Percentiles rank a stretch among this genome's conserved stretches.
Evolutionary conservation across 2,329 filamentous ascomycete genomes (phyloP).

Genomic region (Byssothecium circinans): DNA sequence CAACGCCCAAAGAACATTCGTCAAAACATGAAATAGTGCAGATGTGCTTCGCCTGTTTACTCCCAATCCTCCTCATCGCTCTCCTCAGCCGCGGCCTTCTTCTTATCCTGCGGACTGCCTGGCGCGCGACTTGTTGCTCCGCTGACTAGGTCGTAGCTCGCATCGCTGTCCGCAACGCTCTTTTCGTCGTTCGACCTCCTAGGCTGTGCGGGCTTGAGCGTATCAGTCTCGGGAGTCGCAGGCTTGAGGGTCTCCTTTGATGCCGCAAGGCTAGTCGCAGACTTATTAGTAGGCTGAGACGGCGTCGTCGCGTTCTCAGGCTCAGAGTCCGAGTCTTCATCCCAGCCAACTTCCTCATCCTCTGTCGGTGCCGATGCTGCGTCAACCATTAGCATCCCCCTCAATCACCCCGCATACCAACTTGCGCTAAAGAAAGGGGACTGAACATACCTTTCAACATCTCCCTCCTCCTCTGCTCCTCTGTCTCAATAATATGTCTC

Average conservation of each 20-base stretch:
- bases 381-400: too few relatives aligned
- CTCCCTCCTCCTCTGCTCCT: slow-evolving; percentile 85
- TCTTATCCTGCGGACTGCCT: slow-evolving; percentile 61
- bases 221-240: slow-evolving; percentile 17
- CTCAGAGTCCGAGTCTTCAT: slow-evolving; percentile 65
- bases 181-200: slow-evolving; percentile 75
- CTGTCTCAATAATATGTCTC: slow-evolving; percentile 87
- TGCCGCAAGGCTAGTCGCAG: slow-evolving; percentile 28
- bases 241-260: slow-evolving; percentile 46
- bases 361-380: slow-evolving; percentile 67
- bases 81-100: slow-evolving; percentile 53
- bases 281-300: slow-evolving; percentile 8
- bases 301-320: slow-evolving; percentile 5
- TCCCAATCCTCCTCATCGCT: slow-evolving; percentile 80
- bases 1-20: neutral
- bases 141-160: slow-evolving; percentile 88
- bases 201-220: slow-evolving; percentile 60
- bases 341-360: slow-evolving; percentile 69
- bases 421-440: neutral
- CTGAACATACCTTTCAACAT: slow-evolving; percentile 75
- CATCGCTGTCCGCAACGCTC: slow-evolving; percentile 89
- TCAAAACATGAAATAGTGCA: neutral
- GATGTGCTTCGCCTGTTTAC: slow-evolving; percentile 42
- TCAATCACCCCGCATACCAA: too few relatives aligned
- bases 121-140: slow-evolving; percentile 78